Conservation (phyloP, 208 protist species). For the Crithidia expoeki region DNA sequence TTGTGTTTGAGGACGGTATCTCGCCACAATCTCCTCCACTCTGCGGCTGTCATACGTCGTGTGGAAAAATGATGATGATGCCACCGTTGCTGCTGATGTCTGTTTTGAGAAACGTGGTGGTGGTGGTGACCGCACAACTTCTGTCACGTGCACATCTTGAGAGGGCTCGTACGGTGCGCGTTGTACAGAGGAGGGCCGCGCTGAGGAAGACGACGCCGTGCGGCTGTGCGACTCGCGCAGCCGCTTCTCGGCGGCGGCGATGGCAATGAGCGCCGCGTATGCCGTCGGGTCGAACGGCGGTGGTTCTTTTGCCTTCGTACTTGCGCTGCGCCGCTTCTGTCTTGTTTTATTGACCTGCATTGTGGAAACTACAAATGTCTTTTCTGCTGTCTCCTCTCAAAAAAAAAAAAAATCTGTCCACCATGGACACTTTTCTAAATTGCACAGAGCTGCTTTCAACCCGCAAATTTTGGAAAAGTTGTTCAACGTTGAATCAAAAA, state of each 20-base stretch:
- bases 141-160: neutral
- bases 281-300: conserved; percentile 33
- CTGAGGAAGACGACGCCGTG: conserved; percentile 19
- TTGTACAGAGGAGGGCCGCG: conserved; percentile 20
- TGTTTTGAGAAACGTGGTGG: neutral
- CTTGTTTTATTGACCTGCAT: neutral
- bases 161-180: conserved; percentile 1
- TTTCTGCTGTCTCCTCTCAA: no score
- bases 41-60: neutral
- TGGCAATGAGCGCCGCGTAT: conserved; percentile 38
- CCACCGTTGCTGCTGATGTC: neutral
- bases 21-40: conserved; percentile 9
- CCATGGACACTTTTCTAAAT: no score
- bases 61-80: neutral
- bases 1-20: neutral
- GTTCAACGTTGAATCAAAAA: no score
- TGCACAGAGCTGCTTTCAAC: no score
- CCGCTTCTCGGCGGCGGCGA: conserved; percentile 28
- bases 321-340: conserved; percentile 6
- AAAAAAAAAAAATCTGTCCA: no score
- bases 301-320: neutral
- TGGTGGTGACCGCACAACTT: neutral
- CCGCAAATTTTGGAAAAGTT: no score
- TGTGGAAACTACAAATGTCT: neutral
- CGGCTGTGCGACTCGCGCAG: conserved; percentile 22